These are phyloP conservation scores for Incumbomyces delicatus DNA, from an alignment of 2,329 filamentous ascomycete genomes.

Conservation along the genomic window DNA sequence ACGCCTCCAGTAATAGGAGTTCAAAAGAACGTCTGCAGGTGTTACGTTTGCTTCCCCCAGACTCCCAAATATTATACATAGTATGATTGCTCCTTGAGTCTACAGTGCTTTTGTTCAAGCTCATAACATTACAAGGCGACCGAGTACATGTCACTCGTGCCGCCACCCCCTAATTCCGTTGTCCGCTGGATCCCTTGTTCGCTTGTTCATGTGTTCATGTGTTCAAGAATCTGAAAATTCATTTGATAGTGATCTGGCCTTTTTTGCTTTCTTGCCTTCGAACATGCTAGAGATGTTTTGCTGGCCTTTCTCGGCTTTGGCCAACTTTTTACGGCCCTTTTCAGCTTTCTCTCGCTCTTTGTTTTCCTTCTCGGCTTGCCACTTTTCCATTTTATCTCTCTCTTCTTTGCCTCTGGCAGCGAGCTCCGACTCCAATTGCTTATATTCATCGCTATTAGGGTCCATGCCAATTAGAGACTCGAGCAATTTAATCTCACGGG, in stretches of 20 bases:
- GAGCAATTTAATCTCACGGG: slow-evolving; percentile 79
- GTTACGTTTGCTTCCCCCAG: too few relatives aligned
- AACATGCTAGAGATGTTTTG: slow-evolving; percentile 30
- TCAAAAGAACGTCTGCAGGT: too few relatives aligned
- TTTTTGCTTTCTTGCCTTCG: slow-evolving; percentile 25
- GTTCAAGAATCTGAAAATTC: too few relatives aligned
- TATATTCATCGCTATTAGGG: slow-evolving; percentile 62
- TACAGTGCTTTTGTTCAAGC: too few relatives aligned
- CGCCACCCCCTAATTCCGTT: too few relatives aligned
- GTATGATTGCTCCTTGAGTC: too few relatives aligned
- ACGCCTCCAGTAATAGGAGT: too few relatives aligned
- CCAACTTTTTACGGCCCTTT: slow-evolving; percentile 53
- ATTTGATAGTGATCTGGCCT: slow-evolving; percentile 8
- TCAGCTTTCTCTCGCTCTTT: slow-evolving; percentile 49
- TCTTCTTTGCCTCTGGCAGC: slow-evolving; percentile 60
- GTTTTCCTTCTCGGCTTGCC: slow-evolving; percentile 64
- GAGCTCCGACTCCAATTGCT: slow-evolving; percentile 53
- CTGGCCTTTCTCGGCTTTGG: slow-evolving; percentile 37
- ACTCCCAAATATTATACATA: too few relatives aligned
- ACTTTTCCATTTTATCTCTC: slow-evolving; percentile 63
- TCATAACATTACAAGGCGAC: too few relatives aligned
- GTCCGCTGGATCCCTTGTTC: too few relatives aligned
- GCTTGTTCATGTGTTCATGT: too few relatives aligned
- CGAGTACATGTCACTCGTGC: too few relatives aligned
- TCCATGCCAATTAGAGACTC: slow-evolving; percentile 84